Base-by-base conservation (phyloP, 2,329 filamentous ascomycete genomes). In the Alternaria sp. region DNA sequence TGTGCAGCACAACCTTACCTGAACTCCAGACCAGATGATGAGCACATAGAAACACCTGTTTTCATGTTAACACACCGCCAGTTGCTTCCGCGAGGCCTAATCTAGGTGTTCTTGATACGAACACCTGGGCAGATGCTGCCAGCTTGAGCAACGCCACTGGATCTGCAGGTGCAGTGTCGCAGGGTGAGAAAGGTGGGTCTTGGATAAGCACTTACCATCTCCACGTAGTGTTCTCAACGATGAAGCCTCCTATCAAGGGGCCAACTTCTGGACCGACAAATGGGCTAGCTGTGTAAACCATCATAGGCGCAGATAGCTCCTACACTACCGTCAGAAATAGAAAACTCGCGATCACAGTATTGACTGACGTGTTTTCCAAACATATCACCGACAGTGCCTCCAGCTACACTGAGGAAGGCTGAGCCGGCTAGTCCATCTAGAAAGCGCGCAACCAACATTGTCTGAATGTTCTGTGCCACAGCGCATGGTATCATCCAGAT, bases 401-500 rank as follows among this genome's bases (percentile, higher is more conserved):
- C 93, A 0, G 92, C 91, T 2, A 97, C 92, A 59, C 82, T 85
- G 45, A 88, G 71, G 63, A 88, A 87, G 2, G 85, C 85, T 63
- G 82, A 84, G 22, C 91, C 91, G 0, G 90, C 84, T 34, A 94
- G 81, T 4, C 92, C 92, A 70, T 90, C 86, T 50, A 97, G 85
- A 76, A 97, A 97, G 6, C 94, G 88, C 16, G 85, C 85, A 14
- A 96, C 81, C 53, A 97, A 81, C 83, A 96, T 88, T 5, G 92
- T 95, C 67, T 88, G 81, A n/a, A 94, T 91, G 72, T 96, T 96
- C 56, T 83, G 82, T n/a, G 92, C 91, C 20, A 94, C 88, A 1
- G 93, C 93, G 65, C 90, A 92, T 0, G 93, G 93, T 52, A 97
- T 87, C 59, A 95, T 81, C 87, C 90, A 96, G 63, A 96, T 86